Evolutionary conservation across 208 protist genomes (phyloP), one percentile per base, ranked within the genome.

Genomic region (Angomonas desouzai): DNA sequence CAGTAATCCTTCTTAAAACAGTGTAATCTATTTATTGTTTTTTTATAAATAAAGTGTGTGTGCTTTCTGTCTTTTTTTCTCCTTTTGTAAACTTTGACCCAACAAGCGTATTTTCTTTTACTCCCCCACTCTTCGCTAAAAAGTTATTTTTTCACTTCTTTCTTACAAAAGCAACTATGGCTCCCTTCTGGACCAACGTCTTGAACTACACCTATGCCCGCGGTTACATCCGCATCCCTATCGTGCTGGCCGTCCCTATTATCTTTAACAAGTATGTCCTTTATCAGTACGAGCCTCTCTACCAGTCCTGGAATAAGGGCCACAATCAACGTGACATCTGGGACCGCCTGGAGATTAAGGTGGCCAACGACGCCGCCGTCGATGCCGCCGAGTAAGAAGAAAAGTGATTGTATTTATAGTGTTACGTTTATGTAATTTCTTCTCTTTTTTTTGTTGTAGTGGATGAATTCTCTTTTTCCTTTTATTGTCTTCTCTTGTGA

Each of bases 301-400:
- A 83, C 69, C 78, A 91, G 77, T 13, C 60, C 48, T 91, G 83
- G 81, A 94, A 94, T 62, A 75, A 59, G 27, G 89, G 83, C 66
- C 85, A 94, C 82, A 91, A 91, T 74, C 85, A 94, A 76, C 33
- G 43, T 7, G 85, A 91, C 33, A 92, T 92, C 65, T 94, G 88
- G 85, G 82, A 91, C 66, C 79, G 85, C 45, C 71, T 94, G n/a
- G 59, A 92, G 81, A 71, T 57, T 7, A 91, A 92, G 71, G 88
- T 91, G 23, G 33, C 28, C 25, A 60, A 60, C 32, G 55, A 60
- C 22, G 55, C 55, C n/a, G 45, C 45, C 6, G 45, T 51, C 4
- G 55, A 60, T 10, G 55, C 55, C 28, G 55, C 64, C 45, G 81
- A 86, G 40, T 64, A 33, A 16, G 70, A 48, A 9, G 72, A 74